phyloP scores from a whole-genome alignment of 1,284 basidiomycete genomes.

The Naganishia cerealis region DNA sequence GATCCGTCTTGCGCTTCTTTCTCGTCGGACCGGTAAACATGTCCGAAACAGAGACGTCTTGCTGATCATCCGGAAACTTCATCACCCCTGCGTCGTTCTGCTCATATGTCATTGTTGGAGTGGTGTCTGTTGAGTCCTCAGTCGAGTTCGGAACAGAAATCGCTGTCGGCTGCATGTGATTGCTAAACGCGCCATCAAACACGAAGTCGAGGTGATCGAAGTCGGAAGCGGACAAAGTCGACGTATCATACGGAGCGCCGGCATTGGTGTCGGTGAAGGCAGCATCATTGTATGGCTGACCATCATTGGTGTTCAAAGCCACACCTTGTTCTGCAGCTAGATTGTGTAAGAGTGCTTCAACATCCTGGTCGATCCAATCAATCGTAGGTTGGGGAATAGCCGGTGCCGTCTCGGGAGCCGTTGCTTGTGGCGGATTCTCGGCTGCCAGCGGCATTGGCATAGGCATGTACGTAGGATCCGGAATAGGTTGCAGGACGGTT shows the following conservation, averaged over 20 bases:
- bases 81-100: background rate
- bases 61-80: constrained; percentile 4
- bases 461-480: constrained; percentile 6
- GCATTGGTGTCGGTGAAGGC: background rate
- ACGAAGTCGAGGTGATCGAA: constrained; percentile 27
- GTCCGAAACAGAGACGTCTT: background rate
- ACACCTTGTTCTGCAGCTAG: constrained; percentile 9
- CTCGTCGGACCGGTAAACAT: constrained; percentile 28
- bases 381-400: constrained; percentile 7
- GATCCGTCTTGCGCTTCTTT: constrained; percentile 36
- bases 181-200: constrained; percentile 26
- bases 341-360: constrained; percentile 21
- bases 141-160: constrained; percentile 16
- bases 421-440: constrained; percentile 1
- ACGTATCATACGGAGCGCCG: constrained; percentile 6
- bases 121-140: constrained; percentile 10
- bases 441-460: background rate
- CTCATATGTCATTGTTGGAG: constrained; percentile 1
- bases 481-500: background rate
- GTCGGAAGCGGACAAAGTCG: constrained; percentile 3
- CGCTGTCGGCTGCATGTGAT: constrained; percentile 21
- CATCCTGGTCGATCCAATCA: constrained; percentile 30
- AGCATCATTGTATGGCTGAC: background rate
- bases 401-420: background rate
- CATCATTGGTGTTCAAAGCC: background rate